phyloP scores from a whole-genome alignment of 352 stramenopile species.

The Pythium dissotocum region DNA sequence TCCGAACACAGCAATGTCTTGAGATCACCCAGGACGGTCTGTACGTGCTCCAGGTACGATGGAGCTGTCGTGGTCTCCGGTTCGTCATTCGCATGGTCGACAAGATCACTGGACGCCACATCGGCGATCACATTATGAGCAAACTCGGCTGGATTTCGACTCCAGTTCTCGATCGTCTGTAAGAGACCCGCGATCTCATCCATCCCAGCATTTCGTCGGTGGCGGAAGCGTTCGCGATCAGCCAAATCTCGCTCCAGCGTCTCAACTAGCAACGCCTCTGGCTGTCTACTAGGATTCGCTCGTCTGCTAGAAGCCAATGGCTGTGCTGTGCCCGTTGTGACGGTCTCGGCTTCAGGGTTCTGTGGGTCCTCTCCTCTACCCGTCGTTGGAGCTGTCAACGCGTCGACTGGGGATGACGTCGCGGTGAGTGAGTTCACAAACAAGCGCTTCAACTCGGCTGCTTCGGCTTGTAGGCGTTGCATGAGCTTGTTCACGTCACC shows the following conservation, averaged over 20 bases:
- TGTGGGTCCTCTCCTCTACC: neutral
- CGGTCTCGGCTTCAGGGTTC: conserved; percentile 11
- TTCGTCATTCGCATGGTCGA: conserved; percentile 9
- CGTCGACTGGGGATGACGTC: conserved; percentile 7
- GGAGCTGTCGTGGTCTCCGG: conserved; percentile 19
- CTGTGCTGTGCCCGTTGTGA: neutral
- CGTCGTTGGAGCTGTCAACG: neutral
- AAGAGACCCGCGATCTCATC: conserved; percentile 22
- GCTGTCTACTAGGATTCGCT: neutral
- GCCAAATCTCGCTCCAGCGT: conserved; percentile 20
- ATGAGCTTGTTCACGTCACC: conserved; percentile 59
- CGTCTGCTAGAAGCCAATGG: neutral
- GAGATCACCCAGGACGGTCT: conserved; percentile 37
- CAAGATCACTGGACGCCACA: conserved; percentile 23
- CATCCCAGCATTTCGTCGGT: conserved; percentile 11
- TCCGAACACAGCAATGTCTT: conserved; percentile 47
- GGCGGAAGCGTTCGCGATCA: conserved; percentile 16
- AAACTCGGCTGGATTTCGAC: conserved; percentile 30
- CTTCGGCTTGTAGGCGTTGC: conserved; percentile 68
- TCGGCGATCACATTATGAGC: conserved; percentile 37
- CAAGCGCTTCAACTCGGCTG: conserved; percentile 64
- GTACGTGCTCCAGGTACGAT: conserved; percentile 33
- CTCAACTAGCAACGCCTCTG: conserved; percentile 21
- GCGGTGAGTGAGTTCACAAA: conserved; percentile 56
- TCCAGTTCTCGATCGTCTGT: conserved; percentile 45